These are phyloP conservation scores for Calamus simplicifolius DNA, from an alignment of 176 grass and related monocot species.

Conservation along the genomic window DNA sequence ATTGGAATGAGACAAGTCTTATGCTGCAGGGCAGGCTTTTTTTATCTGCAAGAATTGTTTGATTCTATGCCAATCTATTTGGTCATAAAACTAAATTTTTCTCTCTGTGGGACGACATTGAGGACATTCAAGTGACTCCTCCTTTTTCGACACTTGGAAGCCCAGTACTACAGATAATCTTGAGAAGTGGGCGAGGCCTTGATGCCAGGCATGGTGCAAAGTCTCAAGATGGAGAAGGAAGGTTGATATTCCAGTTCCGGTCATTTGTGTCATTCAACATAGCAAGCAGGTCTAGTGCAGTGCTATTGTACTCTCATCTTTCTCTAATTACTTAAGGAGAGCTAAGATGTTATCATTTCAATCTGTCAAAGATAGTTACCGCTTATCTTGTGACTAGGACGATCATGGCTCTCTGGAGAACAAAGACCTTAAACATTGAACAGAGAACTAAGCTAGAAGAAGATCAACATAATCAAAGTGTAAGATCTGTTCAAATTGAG, in stretches of 20 bases:
- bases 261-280: constrained; percentile 76
- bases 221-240: constrained; percentile 71
- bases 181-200: constrained; percentile 61
- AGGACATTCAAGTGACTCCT: constrained; percentile 52
- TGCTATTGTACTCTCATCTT: no score
- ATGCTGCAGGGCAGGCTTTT: constrained; percentile 60
- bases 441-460: constrained; percentile 51
- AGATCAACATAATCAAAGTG: constrained; percentile 30
- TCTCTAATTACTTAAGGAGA: no score
- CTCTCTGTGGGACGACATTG: constrained; percentile 83
- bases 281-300: constrained; percentile 36
- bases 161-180: constrained; percentile 42
- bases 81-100: constrained; percentile 94
- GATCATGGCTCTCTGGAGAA: constrained; percentile 72
- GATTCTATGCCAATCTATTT: constrained; percentile 79
- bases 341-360: no score
- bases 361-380: no score
- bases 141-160: constrained; percentile 59
- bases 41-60: constrained; percentile 72
- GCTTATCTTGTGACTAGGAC: constrained; percentile 28
- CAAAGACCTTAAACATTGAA: constrained; percentile 44
- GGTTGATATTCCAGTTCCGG: constrained; percentile 82
- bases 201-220: constrained; percentile 61
- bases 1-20: not conserved
- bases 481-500: constrained; percentile 25